Evolutionary conservation across 352 stramenopile genomes (phyloP).

Genomic region (Globisporangium rhizosaccharum): DNA sequence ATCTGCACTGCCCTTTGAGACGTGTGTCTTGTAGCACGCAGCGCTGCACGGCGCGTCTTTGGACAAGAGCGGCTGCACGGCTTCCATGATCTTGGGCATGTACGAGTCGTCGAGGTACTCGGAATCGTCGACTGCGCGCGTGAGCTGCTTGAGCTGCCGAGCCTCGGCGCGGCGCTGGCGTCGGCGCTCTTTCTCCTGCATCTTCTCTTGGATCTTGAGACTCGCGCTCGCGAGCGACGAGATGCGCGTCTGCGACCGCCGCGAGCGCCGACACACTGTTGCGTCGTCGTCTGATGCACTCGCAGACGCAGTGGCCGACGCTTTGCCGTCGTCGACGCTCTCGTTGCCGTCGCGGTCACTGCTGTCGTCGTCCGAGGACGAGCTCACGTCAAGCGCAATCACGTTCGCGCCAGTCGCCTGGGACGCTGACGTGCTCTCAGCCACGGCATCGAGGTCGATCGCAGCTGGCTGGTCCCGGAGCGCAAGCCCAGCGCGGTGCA

Average conservation of each 20-base stretch:
- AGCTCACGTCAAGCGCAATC: conserved; percentile 21
- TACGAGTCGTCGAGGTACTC: conserved; percentile 76
- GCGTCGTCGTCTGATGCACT: conserved; percentile 24
- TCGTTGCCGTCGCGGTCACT: not conserved
- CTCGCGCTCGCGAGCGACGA: conserved; percentile 55
- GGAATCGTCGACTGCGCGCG: conserved; percentile 40
- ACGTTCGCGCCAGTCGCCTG: conserved; percentile 4
- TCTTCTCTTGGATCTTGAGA: conserved; percentile 53
- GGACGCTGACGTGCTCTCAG: not conserved
- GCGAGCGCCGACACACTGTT: conserved; percentile 39
- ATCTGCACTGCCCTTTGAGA: not conserved
- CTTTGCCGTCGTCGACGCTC: conserved; percentile 19
- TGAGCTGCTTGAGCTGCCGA: conserved; percentile 33
- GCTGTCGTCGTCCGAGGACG: conserved; percentile 11
- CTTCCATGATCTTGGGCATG: conserved; percentile 21
- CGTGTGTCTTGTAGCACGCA: conserved; percentile 32
- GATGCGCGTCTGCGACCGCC: conserved; percentile 55
- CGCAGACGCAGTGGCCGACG: conserved; percentile 6
- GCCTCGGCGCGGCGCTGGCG: conserved; percentile 11
- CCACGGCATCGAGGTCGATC: conserved; percentile 1
- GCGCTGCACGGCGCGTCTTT: conserved; percentile 23
- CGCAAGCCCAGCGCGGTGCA: conserved; percentile 25
- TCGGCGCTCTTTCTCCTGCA: conserved; percentile 41
- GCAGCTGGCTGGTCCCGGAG: conserved; percentile 12
- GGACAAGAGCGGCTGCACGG: conserved; percentile 17